Evolutionary conservation across 148 eudicot genomes (phyloP), one percentile per base, ranked within the genome.

Genomic region (Nepenthes gracilis): DNA sequence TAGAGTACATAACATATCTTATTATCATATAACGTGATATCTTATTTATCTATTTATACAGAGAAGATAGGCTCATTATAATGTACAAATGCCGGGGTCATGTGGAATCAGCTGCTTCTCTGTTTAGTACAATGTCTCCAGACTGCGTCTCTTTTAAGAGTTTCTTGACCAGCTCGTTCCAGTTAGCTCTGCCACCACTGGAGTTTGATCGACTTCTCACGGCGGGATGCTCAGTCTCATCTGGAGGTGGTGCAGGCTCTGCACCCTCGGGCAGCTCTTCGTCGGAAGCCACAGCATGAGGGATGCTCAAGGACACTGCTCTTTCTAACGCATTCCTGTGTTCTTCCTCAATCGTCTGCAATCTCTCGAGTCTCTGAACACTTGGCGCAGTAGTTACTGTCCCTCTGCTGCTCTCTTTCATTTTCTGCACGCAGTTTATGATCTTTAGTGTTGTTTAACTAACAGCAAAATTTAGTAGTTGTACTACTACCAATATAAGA

Each of bases 261-360:
- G 59, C 47, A 12, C 47, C 73, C 33, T 66, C 69, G 11, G 53
- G 53, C 43, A 59, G 52, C 47, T 64, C 79, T 47, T 70, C 83
- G 6, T 69, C 53, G 1, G 71, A 47, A 53, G 75, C 15, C 51
- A 60, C 75, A 11, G 95, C 96, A 68, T 93, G 84, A 54, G 99
- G 96, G 60, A 93, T 88, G 60, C 84, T 82, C 59, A 93, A 76
- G 69, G 73, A 82, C 37, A 89, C 84, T 12, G 92, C 99, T 79
- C 83, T 83, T 67, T 93, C 87, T 55, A 93, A 64, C 35, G 99
- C 99, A 65, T 89, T 83, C 70, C 77, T 89, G 83, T 93, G 99
- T 69, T 93, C 99, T 54, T 78, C 73, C 61, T 89, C 77, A 15
- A 83, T 57, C 1, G 96, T 80, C 43, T 69, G 73, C 70, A 76